These are phyloP conservation scores for Globisporangium splendens DNA, from an alignment of 352 stramenopile genomes.

Conservation along the genomic window DNA sequence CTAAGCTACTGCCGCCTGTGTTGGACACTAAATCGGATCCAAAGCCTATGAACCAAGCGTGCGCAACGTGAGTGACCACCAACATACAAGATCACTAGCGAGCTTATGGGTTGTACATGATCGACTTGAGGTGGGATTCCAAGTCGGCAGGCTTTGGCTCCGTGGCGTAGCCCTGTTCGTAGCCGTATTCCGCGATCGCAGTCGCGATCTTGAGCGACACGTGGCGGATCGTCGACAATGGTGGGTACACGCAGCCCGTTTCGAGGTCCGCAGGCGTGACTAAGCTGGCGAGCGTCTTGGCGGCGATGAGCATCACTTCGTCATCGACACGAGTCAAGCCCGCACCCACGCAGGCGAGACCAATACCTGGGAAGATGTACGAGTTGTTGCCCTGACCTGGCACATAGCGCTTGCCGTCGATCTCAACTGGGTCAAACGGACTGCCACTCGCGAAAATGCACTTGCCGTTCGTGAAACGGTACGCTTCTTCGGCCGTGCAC, in stretches of 20 bases:
- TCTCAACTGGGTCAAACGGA: slow-evolving; percentile 93
- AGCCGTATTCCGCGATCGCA: slow-evolving; percentile 86
- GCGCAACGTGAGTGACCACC: neutral
- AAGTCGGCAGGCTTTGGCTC: slow-evolving; percentile 48
- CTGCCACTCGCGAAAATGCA: slow-evolving; percentile 96
- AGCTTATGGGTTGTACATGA: slow-evolving; percentile 76
- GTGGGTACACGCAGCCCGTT: slow-evolving; percentile 93
- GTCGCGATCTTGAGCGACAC: slow-evolving; percentile 92
- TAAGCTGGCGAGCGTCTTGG: slow-evolving; percentile 60
- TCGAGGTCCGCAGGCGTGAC: slow-evolving; percentile 89
- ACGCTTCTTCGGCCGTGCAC: slow-evolving; percentile 96
- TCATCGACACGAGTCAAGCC: slow-evolving; percentile 76
- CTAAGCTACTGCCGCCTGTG: no score
- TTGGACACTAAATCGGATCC: no score
- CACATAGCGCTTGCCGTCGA: slow-evolving; percentile 83
- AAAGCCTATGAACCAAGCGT: neutral
- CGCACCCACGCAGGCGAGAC: slow-evolving; percentile 90
- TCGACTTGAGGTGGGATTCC: slow-evolving; percentile 45
- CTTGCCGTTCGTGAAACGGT: slow-evolving; percentile 94
- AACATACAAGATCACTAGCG: slow-evolving; percentile 3
- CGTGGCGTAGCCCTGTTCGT: slow-evolving; percentile 55
- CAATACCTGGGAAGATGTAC: slow-evolving; percentile 97
- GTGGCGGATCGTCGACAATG: slow-evolving; percentile 88
- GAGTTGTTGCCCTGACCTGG: slow-evolving; percentile 94
- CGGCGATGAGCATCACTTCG: slow-evolving; percentile 81